Evolutionary conservation across 2,329 filamentous ascomycete species (phyloP), one percentile per base, ranked within the genome.

Genomic region (Dothiorella sarmentorum): DNA sequence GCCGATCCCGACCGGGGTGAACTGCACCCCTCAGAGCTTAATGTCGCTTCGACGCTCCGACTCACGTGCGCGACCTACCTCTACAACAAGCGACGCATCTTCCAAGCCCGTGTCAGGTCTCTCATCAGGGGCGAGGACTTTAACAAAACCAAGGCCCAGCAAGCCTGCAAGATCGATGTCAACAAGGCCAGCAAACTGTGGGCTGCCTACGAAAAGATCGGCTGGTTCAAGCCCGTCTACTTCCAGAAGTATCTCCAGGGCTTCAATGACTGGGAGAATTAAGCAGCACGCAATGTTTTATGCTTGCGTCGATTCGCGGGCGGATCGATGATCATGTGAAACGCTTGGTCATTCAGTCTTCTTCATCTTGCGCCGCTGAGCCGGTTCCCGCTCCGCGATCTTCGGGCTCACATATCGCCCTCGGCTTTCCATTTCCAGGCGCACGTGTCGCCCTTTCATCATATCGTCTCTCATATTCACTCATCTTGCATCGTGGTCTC

Each of bases 121-220:
- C 76, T 85, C 35, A 75, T 78, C 58, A 85, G 84, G 33, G 82
- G 83, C 69, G 94, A 95, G 74, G 89, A 92, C 68, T 97, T 96
- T 73, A 87, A 90, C 71, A 96, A 96, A 82, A 97, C 93, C 1
- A 90, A 96, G 70, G 91, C 91, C 4, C 93, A 97, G 73, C 90
- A 96, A 72, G 91, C 90, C n/a, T 96, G 91, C 82, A 95, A 95
- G 78, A 96, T 97, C 63, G 93, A 97, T 68, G 93, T 97, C 71
- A 97, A 97, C 80, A 97, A 97, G 79, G 91, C 92, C 3, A 95
- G 90, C 64, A 93, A 93, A 73, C 80, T 97, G 45, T 96, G 91
- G 89, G 86, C 86, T 35, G 91, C 91, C 5, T 97, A 90, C 69
- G 89, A 96, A 51, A 87, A 86, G 66, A 89, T 94, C 35, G 89